Conservation (phyloP, 345 rosid species). For the thale cress (Arabidopsis thaliana) region TAIR10.1 NC_003076.8:22568501-22569000, state of each 20-base stretch:
- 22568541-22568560: constrained; percentile 14
- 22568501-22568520: constrained; percentile 41
- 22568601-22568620: constrained; percentile 55
- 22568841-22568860: constrained; percentile 94
- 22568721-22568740: constrained; percentile 50
- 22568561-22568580: background rate
- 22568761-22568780: constrained; percentile 11
- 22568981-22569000: background rate
- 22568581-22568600: constrained; percentile 14
- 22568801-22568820: background rate
- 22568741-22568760: background rate
- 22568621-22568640: constrained; percentile 96
- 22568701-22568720: constrained; percentile 85
- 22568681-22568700: constrained; percentile 91
- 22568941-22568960: constrained; percentile 80
- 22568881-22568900: constrained; percentile 84
- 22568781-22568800: background rate
- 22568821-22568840: constrained; percentile 52
- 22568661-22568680: constrained; percentile 96
- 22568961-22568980: constrained; percentile 2
- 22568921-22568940: constrained; percentile 94
- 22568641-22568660: constrained; percentile 98
- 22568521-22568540: background rate
- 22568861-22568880: constrained; percentile 94
- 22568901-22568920: constrained; percentile 70